Base-by-base conservation (phyloP, 1,284 basidiomycete genomes). In the Rhodotorula sp. region DNA sequence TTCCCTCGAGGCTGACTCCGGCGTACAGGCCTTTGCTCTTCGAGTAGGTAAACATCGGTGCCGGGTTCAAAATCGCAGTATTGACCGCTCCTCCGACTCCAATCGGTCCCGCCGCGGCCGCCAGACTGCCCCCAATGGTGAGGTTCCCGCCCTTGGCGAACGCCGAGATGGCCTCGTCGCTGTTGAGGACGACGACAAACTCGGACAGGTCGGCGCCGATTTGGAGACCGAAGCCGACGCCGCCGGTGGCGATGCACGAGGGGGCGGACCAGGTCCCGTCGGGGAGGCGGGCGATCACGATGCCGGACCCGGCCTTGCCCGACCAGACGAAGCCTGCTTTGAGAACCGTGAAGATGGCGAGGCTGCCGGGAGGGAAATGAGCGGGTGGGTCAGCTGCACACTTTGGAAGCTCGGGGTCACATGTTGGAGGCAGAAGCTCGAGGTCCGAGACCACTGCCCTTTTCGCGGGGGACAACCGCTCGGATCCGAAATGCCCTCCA, bases 231-330 rank as follows among this genome's bases (percentile, higher is more conserved):
- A 95, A 95, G 54, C 96, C 96, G 49, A 79, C 82, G 1, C 93
- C 93, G 34, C 92, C 95, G 0, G 95, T 98, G n/a, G 92, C 95
- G 80, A 99, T 97, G 83, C 95, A 97, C 58, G 91, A 93, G 0
- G 96, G 96, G 1, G 95, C 95, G 61, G 91, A 94, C 96, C 96
- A 98, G 29, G 91, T 94, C 72, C 96, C 97, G 80, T 98, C 95
- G 6, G 92, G 91, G 51, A 98, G 87, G 23, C 97, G 89, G 16
- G 96, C 92, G 78, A 97, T 91, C 80, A 99, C 94, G 70, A 99
- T 83, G 15, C 96, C 96, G 0, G 91, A 93, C 51, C 96, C 96
- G 2, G 92, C 93, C 83, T 95, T 96, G 64, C 93, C 96, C 15
- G 92, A 94, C 78, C 78, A 78, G 64, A 78, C 74, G 57, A 76